These are phyloP conservation scores for Pseudozyma tsukubaensis DNA, from an alignment of 1,284 basidiomycete species.

Conservation along the genomic window DNA sequence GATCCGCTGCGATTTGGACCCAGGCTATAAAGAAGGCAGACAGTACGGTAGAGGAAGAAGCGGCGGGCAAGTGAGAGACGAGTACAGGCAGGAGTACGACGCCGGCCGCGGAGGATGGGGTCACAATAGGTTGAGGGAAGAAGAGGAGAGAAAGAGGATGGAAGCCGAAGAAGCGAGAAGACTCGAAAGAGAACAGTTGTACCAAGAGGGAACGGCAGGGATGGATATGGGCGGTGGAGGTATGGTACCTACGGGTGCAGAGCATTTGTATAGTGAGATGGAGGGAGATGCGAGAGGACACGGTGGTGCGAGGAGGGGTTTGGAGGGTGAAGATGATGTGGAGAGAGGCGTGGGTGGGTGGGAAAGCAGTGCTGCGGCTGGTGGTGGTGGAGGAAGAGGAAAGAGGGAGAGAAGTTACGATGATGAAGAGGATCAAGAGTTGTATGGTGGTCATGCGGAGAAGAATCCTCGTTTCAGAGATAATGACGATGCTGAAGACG, in stretches of 20 bases:
- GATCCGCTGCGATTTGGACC: conserved; percentile 96
- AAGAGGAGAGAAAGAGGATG: conserved; percentile 79
- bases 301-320: conserved; percentile 1
- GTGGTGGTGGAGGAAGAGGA: too few species aligned
- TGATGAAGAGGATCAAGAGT: conserved; percentile 37
- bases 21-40: conserved; percentile 96
- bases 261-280: conserved; percentile 46
- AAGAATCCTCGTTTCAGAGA: conserved; percentile 68
- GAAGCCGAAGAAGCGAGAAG: conserved; percentile 79
- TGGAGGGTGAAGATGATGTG: not conserved
- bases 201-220: conserved; percentile 74
- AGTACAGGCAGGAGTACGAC: conserved; percentile 97
- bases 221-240: conserved; percentile 44
- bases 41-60: conserved; percentile 97
- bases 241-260: conserved; percentile 44
- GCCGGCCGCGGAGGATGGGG: conserved; percentile 88
- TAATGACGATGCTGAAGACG: conserved; percentile 65
- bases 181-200: conserved; percentile 83
- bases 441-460: conserved; percentile 36
- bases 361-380: too few species aligned
- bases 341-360: not conserved
- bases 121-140: conserved; percentile 71
- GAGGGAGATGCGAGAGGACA: conserved; percentile 39
- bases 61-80: conserved; percentile 91
- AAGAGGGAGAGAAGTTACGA: conserved; percentile 74